phyloP scores from a whole-genome alignment of 768 basidiomycete species.

The Naganishia vishniacii region DNA sequence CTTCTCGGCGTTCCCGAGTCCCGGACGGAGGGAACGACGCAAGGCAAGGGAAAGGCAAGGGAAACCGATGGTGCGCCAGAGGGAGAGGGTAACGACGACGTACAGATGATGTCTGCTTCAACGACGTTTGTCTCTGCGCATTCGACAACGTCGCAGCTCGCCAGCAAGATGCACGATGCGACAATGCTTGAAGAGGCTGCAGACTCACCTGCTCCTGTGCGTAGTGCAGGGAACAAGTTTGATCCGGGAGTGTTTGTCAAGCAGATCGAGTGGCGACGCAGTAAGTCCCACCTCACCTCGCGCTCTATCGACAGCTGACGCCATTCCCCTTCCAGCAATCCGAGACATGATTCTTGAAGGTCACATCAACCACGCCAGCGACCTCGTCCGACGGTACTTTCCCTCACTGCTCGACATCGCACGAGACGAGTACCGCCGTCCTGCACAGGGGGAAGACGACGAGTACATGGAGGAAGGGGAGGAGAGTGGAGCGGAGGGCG shows the following conservation, averaged over 20 bases:
- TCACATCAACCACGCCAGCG: conserved; percentile 63
- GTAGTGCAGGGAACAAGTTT: background rate
- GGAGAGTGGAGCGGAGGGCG: conserved; percentile 6
- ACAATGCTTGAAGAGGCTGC: background rate
- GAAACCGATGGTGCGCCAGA: no score
- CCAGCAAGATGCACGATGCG: background rate
- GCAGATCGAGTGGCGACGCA: conserved; percentile 25
- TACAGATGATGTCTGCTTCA: conserved; percentile 3
- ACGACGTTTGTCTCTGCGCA: background rate
- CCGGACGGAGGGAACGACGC: background rate
- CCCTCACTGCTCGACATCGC: conserved; percentile 58
- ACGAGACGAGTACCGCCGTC: background rate
- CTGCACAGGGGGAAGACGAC: conserved; percentile 7
- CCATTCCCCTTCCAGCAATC: conserved; percentile 47
- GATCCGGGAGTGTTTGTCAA: conserved; percentile 6
- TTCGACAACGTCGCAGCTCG: background rate
- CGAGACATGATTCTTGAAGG: conserved; percentile 63
- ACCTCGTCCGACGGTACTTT: conserved; percentile 63
- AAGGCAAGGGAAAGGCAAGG: background rate
- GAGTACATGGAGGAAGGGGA: conserved; percentile 10
- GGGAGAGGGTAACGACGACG: background rate
- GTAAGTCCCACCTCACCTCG: background rate
- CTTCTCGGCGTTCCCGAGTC: background rate
- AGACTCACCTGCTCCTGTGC: no score
- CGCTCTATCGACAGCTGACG: background rate